phyloP scores from a whole-genome alignment of 441 rosid species.

The Aquilaria agallochum region DNA sequence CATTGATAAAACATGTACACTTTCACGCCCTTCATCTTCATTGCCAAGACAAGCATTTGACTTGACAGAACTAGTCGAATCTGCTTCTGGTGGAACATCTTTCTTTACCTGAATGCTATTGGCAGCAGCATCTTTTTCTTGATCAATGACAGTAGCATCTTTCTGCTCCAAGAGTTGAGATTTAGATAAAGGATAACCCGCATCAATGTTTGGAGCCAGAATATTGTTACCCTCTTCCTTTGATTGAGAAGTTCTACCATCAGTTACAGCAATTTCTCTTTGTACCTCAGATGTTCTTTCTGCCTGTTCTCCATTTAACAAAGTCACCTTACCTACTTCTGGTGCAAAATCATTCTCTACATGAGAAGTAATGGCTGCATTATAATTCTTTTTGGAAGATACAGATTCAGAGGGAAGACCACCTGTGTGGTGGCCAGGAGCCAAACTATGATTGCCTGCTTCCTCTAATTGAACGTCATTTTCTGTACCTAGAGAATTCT shows the following conservation, averaged over 20 bases:
- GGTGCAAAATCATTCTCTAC: too few species aligned
- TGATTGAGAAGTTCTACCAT: too few species aligned
- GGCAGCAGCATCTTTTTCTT: conserved; percentile 7
- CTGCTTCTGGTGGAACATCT: conserved; percentile 16
- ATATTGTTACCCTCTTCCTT: too few species aligned
- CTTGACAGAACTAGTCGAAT: conserved; percentile 3
- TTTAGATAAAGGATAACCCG: too few species aligned
- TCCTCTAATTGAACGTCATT: neutral
- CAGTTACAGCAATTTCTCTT: too few species aligned
- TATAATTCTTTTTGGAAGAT: neutral
- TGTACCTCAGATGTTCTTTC: too few species aligned
- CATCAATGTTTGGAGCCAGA: too few species aligned
- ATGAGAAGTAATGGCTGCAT: too few species aligned
- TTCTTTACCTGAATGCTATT: conserved; percentile 20
- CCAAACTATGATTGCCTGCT: neutral
- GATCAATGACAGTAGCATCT: too few species aligned
- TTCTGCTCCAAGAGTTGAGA: too few species aligned
- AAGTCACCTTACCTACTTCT: too few species aligned
- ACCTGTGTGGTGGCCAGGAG: neutral
- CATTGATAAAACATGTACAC: conserved; percentile 23
- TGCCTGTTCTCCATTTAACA: too few species aligned
- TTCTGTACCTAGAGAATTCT: neutral
- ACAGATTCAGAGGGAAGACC: conserved; percentile 17
- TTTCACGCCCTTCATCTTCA: conserved; percentile 21
- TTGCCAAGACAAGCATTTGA: neutral